Base-by-base conservation (phyloP, 805 yeast species). In the Jamesozyma hellenica region DNA sequence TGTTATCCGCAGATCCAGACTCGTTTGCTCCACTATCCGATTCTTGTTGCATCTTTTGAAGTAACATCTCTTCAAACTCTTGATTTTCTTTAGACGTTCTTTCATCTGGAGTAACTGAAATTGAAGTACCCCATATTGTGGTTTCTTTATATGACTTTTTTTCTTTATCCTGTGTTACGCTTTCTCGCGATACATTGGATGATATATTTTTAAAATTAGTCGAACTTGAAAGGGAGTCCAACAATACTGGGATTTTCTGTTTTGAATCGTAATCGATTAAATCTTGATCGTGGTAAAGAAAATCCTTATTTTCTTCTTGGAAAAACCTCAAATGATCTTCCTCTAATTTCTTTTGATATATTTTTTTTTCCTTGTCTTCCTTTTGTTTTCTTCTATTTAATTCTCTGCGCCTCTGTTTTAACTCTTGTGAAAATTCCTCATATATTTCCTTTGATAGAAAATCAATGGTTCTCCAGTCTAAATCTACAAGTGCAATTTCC, bases 71-170 rank as follows among this genome's bases (percentile, higher is more conserved):
- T 41, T 66, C 69, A 36, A 62, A 52, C 32, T 72, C 78, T 52
- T 67, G 65, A 30, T 66, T 72, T 41, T 69, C 72, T 8, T 62
- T 67, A 1, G 56, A 56, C 3, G 61, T 61, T 14, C 57, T 56
- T 23, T 65, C 65, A 23, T 59, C 61, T 21, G 48, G 47, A n/a
- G 42, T 45, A 8, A 53, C 48, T 7, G 45, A 63, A 11, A 58
- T 59, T 26, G 60, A 56, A 0, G 92, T 82, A 0, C 94, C 94
- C 94, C 94, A 83, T 3, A 83, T 76, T 0, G 92, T 79, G 1
- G 75, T 72, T 30, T 67, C 64, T 40, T 53, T 61, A 11, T 58
- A 58, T 0, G 50, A 52, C 14, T 49, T 40, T 16, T 32, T 42
- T 26, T 32, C 32, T 4, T 25, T n/a, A 2, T 35, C 39, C 3